These are phyloP conservation scores for Penicillium sp. DNA, from an alignment of 2,329 filamentous ascomycete species.

Conservation along the genomic window DNA sequence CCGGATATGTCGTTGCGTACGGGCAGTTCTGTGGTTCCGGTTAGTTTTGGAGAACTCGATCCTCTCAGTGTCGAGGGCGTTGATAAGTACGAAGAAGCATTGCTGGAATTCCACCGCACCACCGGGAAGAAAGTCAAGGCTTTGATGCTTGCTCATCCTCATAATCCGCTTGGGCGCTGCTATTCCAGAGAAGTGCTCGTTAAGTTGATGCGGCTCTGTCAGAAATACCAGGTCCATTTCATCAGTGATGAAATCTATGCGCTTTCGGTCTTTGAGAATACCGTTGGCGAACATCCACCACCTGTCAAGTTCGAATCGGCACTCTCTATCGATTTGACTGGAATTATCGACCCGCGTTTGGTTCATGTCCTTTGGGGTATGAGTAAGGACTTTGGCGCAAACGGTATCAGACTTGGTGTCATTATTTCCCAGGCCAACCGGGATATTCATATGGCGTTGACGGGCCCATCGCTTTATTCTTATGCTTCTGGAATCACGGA, in stretches of 20 bases:
- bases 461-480: constrained; percentile 45
- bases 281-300: constrained; percentile 20
- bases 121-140: constrained; percentile 44
- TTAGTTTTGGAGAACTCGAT: constrained; percentile 46
- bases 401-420: constrained; percentile 53
- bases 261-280: constrained; percentile 50
- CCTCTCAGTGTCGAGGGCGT: constrained; percentile 44
- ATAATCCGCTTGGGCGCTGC: constrained; percentile 53
- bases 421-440: constrained; percentile 50
- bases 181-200: constrained; percentile 43
- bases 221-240: constrained; percentile 51
- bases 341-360: constrained; percentile 47
- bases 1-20: constrained; percentile 46
- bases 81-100: constrained; percentile 44
- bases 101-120: constrained; percentile 34
- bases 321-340: constrained; percentile 43
- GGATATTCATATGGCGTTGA: constrained; percentile 38
- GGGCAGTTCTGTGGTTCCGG: constrained; percentile 42
- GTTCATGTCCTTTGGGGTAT: constrained; percentile 53
- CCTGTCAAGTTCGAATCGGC: constrained; percentile 45
- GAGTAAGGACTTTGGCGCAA: constrained; percentile 55
- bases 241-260: constrained; percentile 61
- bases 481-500: constrained; percentile 46
- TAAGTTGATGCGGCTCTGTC: constrained; percentile 48
- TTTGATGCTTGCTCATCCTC: constrained; percentile 52